Conservation (phyloP, 2,329 filamentous ascomycete genomes). For the Neoscytalidium dimidiatum region DNA sequence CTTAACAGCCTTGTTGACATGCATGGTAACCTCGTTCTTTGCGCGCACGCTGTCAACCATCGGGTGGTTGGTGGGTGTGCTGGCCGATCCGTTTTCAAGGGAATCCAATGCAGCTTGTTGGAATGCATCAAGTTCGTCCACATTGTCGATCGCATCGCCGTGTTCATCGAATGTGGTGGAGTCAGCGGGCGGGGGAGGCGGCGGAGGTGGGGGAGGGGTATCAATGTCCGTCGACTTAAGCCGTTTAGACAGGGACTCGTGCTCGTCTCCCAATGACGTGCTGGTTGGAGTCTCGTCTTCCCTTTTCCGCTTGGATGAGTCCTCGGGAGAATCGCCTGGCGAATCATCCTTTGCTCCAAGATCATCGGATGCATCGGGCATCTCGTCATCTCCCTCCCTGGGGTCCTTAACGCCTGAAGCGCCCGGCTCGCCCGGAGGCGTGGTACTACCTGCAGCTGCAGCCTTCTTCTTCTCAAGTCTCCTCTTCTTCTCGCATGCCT, state of each 20-base stretch:
- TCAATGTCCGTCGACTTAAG: constrained; percentile 32
- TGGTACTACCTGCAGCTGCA: constrained; percentile 19
- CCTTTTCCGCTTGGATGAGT: constrained; percentile 38
- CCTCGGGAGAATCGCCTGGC: constrained; percentile 25
- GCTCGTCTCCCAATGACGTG: constrained; percentile 23
- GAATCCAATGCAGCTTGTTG: constrained; percentile 19
- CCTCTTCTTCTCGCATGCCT: constrained; percentile 75
- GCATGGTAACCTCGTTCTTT: not conserved
- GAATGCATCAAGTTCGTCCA: constrained; percentile 1
- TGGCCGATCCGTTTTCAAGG: not conserved
- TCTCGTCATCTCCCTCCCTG: constrained; percentile 25
- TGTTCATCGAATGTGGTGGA: constrained; percentile 30
- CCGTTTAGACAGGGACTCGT: constrained; percentile 34
- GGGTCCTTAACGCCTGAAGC: not conserved
- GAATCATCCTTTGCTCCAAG: constrained; percentile 22
- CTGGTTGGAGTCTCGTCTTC: constrained; percentile 28
- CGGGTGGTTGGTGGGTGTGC: not conserved
- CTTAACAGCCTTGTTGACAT: constrained; percentile 5
- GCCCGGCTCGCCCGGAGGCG: constrained; percentile 11
- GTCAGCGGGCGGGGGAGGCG: constrained; percentile 37
- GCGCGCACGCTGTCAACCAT: not conserved
- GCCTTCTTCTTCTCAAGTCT: constrained; percentile 59
- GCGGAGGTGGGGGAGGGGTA: constrained; percentile 43
- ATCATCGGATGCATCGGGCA: constrained; percentile 26
- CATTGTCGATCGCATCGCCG: constrained; percentile 20